Evolutionary conservation across 2,329 filamentous ascomycete species (phyloP).

Genomic region (Coniella vitis): DNA sequence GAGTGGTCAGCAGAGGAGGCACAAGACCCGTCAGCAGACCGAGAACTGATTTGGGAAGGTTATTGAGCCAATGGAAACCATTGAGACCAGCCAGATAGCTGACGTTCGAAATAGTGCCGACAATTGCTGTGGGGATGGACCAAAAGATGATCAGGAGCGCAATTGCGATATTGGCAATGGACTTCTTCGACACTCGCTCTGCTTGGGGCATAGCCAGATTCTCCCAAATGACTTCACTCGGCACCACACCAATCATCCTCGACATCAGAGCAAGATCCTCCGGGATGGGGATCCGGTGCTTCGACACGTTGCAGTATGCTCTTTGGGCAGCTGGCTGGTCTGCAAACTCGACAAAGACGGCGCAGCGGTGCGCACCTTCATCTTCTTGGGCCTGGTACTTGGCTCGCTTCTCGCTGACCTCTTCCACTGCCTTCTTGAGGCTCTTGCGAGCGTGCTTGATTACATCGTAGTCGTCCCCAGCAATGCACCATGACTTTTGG

Average conservation of each 20-base stretch:
- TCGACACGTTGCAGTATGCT: slow-evolving; percentile 75
- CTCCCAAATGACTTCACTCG: slow-evolving; percentile 75
- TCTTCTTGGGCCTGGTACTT: slow-evolving; percentile 28
- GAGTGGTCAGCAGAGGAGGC: slow-evolving; percentile 49
- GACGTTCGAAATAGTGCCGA: slow-evolving; percentile 82
- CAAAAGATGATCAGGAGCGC: slow-evolving; percentile 65
- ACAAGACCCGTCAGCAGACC: slow-evolving; percentile 75
- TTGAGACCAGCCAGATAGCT: slow-evolving; percentile 57
- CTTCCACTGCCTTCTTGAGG: slow-evolving; percentile 6
- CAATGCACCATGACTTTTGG: slow-evolving; percentile 9
- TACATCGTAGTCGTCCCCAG: slow-evolving; percentile 8
- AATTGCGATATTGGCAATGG: slow-evolving; percentile 10
- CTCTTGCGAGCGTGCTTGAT: slow-evolving; percentile 10
- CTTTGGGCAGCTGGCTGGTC: slow-evolving; percentile 76
- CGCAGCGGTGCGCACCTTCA: slow-evolving; percentile 23
- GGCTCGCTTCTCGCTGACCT: slow-evolving; percentile 36
- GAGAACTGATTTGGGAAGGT: slow-evolving; percentile 76
- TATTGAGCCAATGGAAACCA: slow-evolving; percentile 67
- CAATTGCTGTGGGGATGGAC: slow-evolving; percentile 66
- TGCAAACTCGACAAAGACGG: slow-evolving; percentile 90
- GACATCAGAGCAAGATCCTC: slow-evolving; percentile 67
- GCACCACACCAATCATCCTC: slow-evolving; percentile 73
- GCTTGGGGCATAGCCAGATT: slow-evolving; percentile 15
- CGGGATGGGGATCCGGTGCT: slow-evolving; percentile 55
- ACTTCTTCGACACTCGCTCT: slow-evolving; percentile 15